Percentiles rank a stretch among this genome's conserved stretches.
These are phyloP conservation scores for Aspergillus niger DNA, from an alignment of 2,329 filamentous ascomycete species.

Conservation along the genomic window DNA sequence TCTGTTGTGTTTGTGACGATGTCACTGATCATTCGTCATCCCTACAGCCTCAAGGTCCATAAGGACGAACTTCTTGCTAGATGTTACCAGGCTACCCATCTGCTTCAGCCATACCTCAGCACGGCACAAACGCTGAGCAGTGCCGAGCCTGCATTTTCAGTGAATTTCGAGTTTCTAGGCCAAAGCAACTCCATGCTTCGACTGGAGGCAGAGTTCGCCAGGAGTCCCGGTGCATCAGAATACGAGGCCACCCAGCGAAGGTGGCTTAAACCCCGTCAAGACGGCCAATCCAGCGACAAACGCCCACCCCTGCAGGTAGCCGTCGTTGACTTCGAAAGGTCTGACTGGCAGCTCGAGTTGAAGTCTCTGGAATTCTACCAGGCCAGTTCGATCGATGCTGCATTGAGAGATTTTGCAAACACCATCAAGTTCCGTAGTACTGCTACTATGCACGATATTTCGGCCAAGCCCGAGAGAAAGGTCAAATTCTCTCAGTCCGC, in stretches of 20 bases:
- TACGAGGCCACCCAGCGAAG: constrained; percentile 38
- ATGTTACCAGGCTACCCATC: constrained; percentile 30
- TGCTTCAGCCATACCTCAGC: constrained; percentile 31
- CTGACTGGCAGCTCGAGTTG: constrained; percentile 46
- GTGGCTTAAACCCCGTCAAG: constrained; percentile 37
- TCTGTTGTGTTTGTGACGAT: neutral
- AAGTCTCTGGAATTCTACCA: constrained; percentile 42
- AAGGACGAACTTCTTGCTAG: constrained; percentile 32
- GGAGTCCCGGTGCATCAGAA: constrained; percentile 30
- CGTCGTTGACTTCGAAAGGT: constrained; percentile 40
- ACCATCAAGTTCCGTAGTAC: constrained; percentile 29
- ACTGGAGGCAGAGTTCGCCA: constrained; percentile 41
- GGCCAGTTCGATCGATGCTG: constrained; percentile 26
- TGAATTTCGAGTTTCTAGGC: constrained; percentile 44
- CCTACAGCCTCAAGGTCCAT: constrained; percentile 27
- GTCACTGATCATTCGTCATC: constrained; percentile 9
- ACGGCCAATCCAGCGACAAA: constrained; percentile 23
- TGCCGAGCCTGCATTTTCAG: constrained; percentile 38
- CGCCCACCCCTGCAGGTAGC: constrained; percentile 37
- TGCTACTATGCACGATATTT: constrained; percentile 24
- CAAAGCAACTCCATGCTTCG: constrained; percentile 34
- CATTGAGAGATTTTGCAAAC: constrained; percentile 34
- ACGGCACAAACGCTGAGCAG: constrained; percentile 24
- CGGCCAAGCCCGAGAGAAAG: constrained; percentile 29
- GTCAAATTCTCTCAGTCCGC: constrained; percentile 31